Percentiles rank a stretch among this genome's conserved stretches.
phyloP scores from a whole-genome alignment of 2,329 filamentous ascomycete species.

The Ascochyta viciae-villosae region DNA sequence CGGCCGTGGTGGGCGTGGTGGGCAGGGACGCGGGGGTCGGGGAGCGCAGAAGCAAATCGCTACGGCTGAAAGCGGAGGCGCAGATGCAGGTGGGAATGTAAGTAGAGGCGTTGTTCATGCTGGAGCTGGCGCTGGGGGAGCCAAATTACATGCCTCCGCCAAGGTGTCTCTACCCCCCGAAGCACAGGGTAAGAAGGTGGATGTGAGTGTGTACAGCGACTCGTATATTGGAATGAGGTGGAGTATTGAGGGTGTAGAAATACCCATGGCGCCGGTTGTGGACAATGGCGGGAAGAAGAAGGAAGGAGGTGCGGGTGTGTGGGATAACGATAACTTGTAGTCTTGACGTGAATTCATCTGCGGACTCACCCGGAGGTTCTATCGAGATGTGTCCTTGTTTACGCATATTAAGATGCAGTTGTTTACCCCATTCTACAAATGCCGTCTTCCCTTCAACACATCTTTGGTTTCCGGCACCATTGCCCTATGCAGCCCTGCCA shows the following conservation, averaged over 20 bases:
- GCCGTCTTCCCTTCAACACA: too few species aligned
- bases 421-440: too few species aligned
- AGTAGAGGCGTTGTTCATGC: background rate
- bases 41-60: too few species aligned
- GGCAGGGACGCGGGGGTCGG: background rate
- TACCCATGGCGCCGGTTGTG: conserved; percentile 52
- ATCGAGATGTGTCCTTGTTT: too few species aligned
- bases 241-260: conserved; percentile 59
- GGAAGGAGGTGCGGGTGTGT: conserved; percentile 17
- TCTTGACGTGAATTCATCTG: too few species aligned
- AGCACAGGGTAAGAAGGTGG: conserved; percentile 66
- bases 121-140: conserved; percentile 25
- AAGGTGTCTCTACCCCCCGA: conserved; percentile 67
- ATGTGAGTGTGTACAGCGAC: conserved; percentile 83
- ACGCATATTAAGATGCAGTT: too few species aligned
- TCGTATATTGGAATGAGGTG: conserved; percentile 81
- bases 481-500: background rate
- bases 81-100: too few species aligned
- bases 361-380: background rate
- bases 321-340: conserved; percentile 12
- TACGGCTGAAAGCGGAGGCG: too few species aligned
- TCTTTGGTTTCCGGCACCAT: background rate
- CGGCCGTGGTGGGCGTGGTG: conserved; percentile 25
- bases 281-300: conserved; percentile 40
- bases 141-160: conserved; percentile 61